Percentiles rank a stretch among this genome's conserved stretches.
phyloP scores from a whole-genome alignment of 2,329 filamentous ascomycete species.

The Cladophialophora exuberans region DNA sequence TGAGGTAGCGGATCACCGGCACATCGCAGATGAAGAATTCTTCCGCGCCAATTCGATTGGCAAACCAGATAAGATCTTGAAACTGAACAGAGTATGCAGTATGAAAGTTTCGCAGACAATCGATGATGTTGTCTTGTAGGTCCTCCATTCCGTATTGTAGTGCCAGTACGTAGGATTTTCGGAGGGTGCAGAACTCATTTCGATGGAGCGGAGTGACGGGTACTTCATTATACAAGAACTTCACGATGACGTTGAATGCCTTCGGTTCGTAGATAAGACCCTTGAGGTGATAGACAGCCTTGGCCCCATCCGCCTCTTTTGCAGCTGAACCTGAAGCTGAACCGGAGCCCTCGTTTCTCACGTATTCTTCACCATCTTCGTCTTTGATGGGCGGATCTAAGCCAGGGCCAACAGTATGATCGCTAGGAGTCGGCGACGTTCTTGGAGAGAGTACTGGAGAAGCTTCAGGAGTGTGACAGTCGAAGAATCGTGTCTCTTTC shows the following conservation, averaged over 20 bases:
- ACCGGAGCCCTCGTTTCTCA: background rate
- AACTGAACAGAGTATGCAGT: slow-evolving; percentile 19
- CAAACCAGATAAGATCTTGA: slow-evolving; percentile 28
- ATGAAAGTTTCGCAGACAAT: slow-evolving; percentile 28
- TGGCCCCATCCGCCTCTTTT: background rate
- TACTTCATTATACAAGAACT: slow-evolving; percentile 27
- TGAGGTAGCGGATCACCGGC: slow-evolving; percentile 26
- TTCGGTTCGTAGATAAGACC: slow-evolving; percentile 16
- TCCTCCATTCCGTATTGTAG: slow-evolving; percentile 22
- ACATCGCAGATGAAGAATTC: slow-evolving; percentile 6
- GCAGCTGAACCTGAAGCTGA: background rate
- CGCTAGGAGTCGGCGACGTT: background rate
- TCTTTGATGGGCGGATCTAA: slow-evolving; percentile 8
- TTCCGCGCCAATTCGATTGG: slow-evolving; percentile 21
- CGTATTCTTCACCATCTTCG: background rate
- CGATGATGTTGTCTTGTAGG: slow-evolving; percentile 31
- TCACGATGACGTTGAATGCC: slow-evolving; percentile 30
- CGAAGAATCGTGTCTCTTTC: slow-evolving; percentile 28
- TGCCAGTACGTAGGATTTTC: slow-evolving; percentile 29
- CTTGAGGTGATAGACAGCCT: slow-evolving; percentile 19
- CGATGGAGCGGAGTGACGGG: slow-evolving; percentile 1
- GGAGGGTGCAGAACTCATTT: slow-evolving; percentile 9
- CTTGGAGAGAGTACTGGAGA: background rate
- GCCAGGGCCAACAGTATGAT: slow-evolving; percentile 3
- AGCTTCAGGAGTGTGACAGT: background rate